These are phyloP conservation scores for Arabis alpina DNA, from an alignment of 345 rosid genomes.

Conservation along the genomic window DNA sequence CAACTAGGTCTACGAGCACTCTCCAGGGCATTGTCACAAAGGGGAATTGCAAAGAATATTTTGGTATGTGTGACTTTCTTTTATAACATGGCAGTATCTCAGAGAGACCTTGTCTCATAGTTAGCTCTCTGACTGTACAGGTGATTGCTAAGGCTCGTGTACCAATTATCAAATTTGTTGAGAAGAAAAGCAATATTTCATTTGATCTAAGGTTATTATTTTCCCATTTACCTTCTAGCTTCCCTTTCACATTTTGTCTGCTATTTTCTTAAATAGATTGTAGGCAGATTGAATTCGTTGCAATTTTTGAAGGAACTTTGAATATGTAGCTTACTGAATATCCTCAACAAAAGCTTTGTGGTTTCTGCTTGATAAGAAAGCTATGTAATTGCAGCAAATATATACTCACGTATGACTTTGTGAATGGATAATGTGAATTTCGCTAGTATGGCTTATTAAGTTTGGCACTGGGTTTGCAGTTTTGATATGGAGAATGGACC, in stretches of 20 bases:
- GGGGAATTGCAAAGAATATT: slow-evolving; percentile 80
- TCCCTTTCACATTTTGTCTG: not conserved
- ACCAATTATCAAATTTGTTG: slow-evolving; percentile 90
- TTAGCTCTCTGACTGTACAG: slow-evolving; percentile 44
- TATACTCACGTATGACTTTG: not conserved
- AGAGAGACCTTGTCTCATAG: slow-evolving; percentile 8
- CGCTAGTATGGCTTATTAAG: slow-evolving; percentile 15
- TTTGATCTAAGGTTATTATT: slow-evolving; percentile 77
- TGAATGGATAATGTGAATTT: slow-evolving; percentile 19
- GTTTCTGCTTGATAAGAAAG: not conserved
- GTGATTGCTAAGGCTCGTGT: slow-evolving; percentile 95
- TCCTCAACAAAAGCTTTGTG: slow-evolving; percentile 4
- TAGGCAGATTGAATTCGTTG: not conserved
- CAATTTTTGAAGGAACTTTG: not conserved
- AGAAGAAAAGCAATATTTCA: slow-evolving; percentile 77
- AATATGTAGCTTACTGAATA: not conserved
- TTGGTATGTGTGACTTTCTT: slow-evolving; percentile 52
- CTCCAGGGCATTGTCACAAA: slow-evolving; percentile 78
- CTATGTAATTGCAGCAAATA: slow-evolving; percentile 3
- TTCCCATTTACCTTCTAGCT: not conserved
- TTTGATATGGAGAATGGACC: slow-evolving; percentile 94
- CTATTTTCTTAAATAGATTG: not conserved
- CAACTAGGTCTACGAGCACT: slow-evolving; percentile 78
- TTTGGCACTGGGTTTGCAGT: slow-evolving; percentile 51
- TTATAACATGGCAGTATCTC: slow-evolving; percentile 10